Base-by-base conservation (phyloP, 2,329 filamentous ascomycete species). In the Aureobasidium melanogenum region DNA sequence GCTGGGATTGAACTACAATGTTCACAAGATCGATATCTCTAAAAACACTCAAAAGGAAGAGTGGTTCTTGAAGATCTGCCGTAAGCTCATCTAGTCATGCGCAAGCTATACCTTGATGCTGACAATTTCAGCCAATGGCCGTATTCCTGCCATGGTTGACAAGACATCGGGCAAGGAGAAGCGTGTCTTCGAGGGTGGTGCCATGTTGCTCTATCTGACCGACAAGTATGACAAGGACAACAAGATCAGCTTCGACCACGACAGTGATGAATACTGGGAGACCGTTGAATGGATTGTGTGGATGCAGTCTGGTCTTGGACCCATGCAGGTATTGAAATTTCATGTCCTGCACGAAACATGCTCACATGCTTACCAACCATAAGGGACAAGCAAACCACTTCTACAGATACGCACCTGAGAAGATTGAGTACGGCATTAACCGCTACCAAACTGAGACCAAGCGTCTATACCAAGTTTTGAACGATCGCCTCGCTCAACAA, bases 371-470 rank as follows among this genome's bases (percentile, higher is more conserved):
- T 12, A 57, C 19, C 39, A 38, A 28, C 5, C 15, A 24, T 4
- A 19, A 67, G 64, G 75, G 76, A 32, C 77, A 79, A 70, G 76
- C 77, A 10, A 78, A 78, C 61, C 76, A 79, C 64, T 80, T 79
- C 72, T 73, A 73, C 62, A 72, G 74, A 56, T 77, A 77, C 47
- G 76, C 76, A 2, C 70, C 71, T 1, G 69, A 67, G 14, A 75
- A 76, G 63, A 77, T 78, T 26, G 67, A 73, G 55, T 79, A 78
- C 63, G 76, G 70, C 2, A 78, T 78, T 62, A 70, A 77, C 26
- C 72, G 78, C n/a, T 80, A 79, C 63, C 71, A 75, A 41, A 76
- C 77, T 30, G 79, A 80, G 66, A 79, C 77, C 5, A 77, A 75
- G 63, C 74, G 79, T 4, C 69, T 81, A 4, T 80, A 77, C 64